Percentiles rank a stretch among this genome's conserved stretches.
These are phyloP conservation scores for Beauveria varroae DNA, from an alignment of 2,329 filamentous ascomycete species.

Conservation along the genomic window DNA sequence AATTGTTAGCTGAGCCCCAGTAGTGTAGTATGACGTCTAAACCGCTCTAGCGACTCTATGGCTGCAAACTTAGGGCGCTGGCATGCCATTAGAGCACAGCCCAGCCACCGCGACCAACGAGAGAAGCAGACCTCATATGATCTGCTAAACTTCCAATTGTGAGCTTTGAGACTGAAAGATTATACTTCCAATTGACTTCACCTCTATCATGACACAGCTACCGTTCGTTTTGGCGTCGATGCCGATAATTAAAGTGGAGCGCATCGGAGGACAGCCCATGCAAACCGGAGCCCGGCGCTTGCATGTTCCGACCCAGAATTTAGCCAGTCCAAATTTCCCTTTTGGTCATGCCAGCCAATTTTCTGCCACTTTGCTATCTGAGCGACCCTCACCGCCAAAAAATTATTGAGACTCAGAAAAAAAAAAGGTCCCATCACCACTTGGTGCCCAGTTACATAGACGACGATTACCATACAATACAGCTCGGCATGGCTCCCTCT, in stretches of 20 bases:
- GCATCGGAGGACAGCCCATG: slow-evolving; percentile 13
- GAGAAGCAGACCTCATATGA: too few relatives aligned
- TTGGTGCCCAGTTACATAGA: not conserved
- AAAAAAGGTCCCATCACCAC: not conserved
- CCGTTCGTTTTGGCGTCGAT: not conserved
- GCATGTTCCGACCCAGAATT: slow-evolving; percentile 24
- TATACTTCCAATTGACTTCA: not conserved
- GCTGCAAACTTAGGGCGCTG: not conserved
- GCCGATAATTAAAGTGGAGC: slow-evolving; percentile 14
- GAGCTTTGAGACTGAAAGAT: not conserved
- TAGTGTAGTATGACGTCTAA: slow-evolving; percentile 5
- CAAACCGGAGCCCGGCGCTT: slow-evolving; percentile 24
- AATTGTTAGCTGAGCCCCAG: not conserved
- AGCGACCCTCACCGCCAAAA: slow-evolving; percentile 23
- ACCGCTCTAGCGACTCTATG: not conserved
- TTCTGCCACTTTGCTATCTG: slow-evolving; percentile 9
- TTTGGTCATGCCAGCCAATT: slow-evolving; percentile 1
- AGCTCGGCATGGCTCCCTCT: slow-evolving; percentile 32
- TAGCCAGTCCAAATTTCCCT: not conserved
- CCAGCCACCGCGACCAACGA: not conserved
- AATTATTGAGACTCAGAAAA: slow-evolving; percentile 12
- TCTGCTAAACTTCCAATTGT: too few relatives aligned
- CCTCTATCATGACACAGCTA: not conserved
- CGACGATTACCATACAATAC: slow-evolving; percentile 14
- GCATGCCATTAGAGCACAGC: not conserved